Evolutionary conservation across 164 flowering plant genomes (phyloP), one percentile per base, ranked within the genome.

Genomic region (Tetracentron sinense): DNA sequence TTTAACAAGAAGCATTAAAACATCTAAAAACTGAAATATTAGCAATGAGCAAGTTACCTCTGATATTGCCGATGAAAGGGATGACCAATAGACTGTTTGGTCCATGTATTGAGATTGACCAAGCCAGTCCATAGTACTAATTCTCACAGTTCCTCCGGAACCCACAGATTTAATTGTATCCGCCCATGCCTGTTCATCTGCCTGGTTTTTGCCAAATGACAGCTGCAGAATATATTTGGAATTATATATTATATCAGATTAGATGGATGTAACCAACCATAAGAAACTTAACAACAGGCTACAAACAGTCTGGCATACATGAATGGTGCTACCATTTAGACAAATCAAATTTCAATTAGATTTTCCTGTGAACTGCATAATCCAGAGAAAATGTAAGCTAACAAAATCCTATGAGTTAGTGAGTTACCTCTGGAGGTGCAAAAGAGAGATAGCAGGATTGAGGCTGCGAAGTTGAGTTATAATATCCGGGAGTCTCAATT

Each of bases 111-210:
- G 80, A 19, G 98, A 90, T 63, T 93, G 98, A 58, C 97, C 97
- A 62, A 93, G 96, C 98, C 94, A 93, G 68, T 90, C 97, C 98
- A 93, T 93, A 15, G 96, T 88, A 74, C 63, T 88, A 27, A 93
- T 88, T 71, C 96, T 83, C 20, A 93, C 77, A 42, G 86, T 84
- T 21, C 46, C 85, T 50, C 89, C 84, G 57, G 28, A 48, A 57
- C 72, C 69, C 5, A 80, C 98, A 56, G 98, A 93, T 81, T 77
- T 88, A 23, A 93, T 90, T 42, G 98, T 88, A 21, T 90, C 96
- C 27, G 85, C 59, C 97, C 98, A 90, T 49, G 81, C 98, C 69
- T 93, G 98, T 71, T 90, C 97, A 75, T 93, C 98, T 33, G 94
- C 44, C 70, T 80, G 92, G 75, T 74, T 76, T 79, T 71, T 85